These are phyloP conservation scores for Isatis tinctoria DNA, from an alignment of 345 rosid genomes.

Conservation along the genomic window DNA sequence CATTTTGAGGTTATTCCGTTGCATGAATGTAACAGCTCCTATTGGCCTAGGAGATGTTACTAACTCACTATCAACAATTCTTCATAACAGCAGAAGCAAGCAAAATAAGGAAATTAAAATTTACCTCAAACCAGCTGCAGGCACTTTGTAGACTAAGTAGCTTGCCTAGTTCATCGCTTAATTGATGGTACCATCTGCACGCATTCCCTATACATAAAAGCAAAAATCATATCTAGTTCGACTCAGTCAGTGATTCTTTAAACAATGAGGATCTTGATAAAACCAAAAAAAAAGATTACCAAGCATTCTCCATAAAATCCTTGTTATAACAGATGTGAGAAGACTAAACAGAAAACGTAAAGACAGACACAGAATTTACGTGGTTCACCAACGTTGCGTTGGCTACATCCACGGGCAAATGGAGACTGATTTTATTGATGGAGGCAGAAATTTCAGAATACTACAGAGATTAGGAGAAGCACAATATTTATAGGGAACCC, in stretches of 20 bases:
- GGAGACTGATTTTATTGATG: too few relatives aligned
- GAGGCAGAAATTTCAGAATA: too few relatives aligned
- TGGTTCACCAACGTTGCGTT: too few relatives aligned
- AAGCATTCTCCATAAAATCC: slow-evolving; percentile 93
- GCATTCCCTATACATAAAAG: slow-evolving; percentile 51
- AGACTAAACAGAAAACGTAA: too few relatives aligned
- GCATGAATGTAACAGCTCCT: slow-evolving; percentile 76
- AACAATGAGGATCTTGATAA: neutral
- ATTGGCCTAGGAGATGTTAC: slow-evolving; percentile 50
- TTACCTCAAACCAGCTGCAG: slow-evolving; percentile 74
- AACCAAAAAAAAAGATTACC: slow-evolving; percentile 36
- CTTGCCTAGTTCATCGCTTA: slow-evolving; percentile 71
- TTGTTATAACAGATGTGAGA: too few relatives aligned
- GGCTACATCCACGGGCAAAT: too few relatives aligned
- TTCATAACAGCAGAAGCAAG: neutral
- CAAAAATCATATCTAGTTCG: neutral
- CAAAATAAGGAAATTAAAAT: neutral
- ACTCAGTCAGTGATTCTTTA: neutral
- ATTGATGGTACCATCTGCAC: slow-evolving; percentile 66
- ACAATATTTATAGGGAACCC: too few relatives aligned
- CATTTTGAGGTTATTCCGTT: slow-evolving; percentile 75
- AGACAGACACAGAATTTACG: too few relatives aligned
- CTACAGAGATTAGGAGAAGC: too few relatives aligned
- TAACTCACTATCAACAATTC: neutral
- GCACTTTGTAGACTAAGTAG: slow-evolving; percentile 75